Conservation (phyloP, 192 early-diverging fungal genomes). For the Oehlia diaphana region DNA sequence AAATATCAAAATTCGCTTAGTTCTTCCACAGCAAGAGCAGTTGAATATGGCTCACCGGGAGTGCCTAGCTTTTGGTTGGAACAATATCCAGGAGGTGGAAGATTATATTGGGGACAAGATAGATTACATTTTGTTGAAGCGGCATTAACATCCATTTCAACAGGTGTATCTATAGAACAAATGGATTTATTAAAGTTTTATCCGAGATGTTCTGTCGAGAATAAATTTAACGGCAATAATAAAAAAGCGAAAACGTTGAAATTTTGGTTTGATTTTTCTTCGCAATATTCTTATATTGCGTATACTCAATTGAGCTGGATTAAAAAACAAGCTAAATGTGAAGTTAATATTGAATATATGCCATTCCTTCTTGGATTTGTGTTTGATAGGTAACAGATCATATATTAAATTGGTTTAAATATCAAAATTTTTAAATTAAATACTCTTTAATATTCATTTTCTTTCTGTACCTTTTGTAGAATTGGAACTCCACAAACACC, state of each 20-base stretch:
- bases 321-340: conserved; percentile 4
- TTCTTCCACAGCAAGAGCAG: not conserved
- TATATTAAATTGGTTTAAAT: too few relatives aligned
- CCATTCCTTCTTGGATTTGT: conserved; percentile 17
- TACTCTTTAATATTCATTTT: too few relatives aligned
- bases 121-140: conserved; percentile 33
- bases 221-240: too few relatives aligned
- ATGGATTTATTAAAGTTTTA: conserved; percentile 8
- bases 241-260: not conserved
- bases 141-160: conserved; percentile 1
- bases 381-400: too few relatives aligned
- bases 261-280: conserved; percentile 34
- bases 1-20: conserved; percentile 22
- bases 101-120: conserved; percentile 34
- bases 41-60: conserved; percentile 27
- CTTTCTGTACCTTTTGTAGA: too few relatives aligned
- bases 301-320: conserved; percentile 29
- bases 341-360: conserved; percentile 28
- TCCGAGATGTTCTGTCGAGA: not conserved
- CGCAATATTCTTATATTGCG: conserved; percentile 28
- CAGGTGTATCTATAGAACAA: conserved; percentile 11
- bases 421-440: too few relatives aligned
- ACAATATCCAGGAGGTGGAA: not conserved
- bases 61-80: conserved; percentile 26
- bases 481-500: too few relatives aligned